Base-by-base conservation (phyloP, 1,284 basidiomycete genomes). In the Malassezia globosa region DNA sequence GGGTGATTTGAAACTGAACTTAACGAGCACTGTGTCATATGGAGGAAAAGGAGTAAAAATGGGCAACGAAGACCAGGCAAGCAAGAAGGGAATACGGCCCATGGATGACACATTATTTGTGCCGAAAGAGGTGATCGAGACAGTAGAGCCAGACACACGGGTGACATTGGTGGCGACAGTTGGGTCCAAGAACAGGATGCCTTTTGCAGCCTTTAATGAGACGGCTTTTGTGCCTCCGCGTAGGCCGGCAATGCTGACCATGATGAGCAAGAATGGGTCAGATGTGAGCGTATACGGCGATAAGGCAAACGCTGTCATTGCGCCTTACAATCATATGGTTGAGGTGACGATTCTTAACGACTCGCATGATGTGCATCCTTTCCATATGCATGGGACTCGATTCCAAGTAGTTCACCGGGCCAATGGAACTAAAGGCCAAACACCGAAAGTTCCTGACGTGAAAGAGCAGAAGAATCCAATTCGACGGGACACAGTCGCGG, bases 281-380 rank as follows among this genome's bases (percentile, higher is more conserved):
- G 31, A 54, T 34, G 13, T n/a, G 2, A 38, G 35, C 19, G 34
- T 47, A 11, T 56, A 59, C 36, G 56, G 54, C 23, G 54, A 53
- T 2, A 14, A 29, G 10, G 16, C 46, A 16, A 45, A 79, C 63
- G 81, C 80, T 56, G 81, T 84, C 63, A 76, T 90, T 7, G 70
- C 90, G 19, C 76, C 86, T 24, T 81, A 86, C 63, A 74, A 81
- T 33, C 80, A 87, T 10, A 82, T 84, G 3, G 74, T 95, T 40
- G 82, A 94, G 70, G 76, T 95, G 45, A 79, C 83, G 1, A 73
- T 94, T 40, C 81, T 82, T 71, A 94, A 92, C 72, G 77, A 76
- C n/a, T 84, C 86, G 69, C 74, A 75, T 0, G 81, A 81, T 11
- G 80, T 80, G 64, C 83, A 88, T 74, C 84, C 86, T 54, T 52